Evolutionary conservation across 2,329 filamentous ascomycete genomes (phyloP).

Genomic region (Diplocarpon mali): DNA sequence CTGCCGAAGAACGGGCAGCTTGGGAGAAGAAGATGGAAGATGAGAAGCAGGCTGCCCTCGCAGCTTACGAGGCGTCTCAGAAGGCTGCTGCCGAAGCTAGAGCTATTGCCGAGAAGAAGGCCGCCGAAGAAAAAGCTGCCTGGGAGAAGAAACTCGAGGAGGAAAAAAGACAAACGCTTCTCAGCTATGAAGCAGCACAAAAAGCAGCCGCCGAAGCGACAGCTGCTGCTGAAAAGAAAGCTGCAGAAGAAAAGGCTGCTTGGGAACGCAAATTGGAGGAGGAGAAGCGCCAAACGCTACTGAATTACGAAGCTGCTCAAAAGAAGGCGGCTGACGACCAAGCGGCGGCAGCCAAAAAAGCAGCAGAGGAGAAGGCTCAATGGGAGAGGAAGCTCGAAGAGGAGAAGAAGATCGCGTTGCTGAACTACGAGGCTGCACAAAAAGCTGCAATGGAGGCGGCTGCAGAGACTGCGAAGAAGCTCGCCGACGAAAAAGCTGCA

Average conservation of each 20-base stretch:
- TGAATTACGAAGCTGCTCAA: slow-evolving; percentile 24
- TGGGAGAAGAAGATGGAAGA: slow-evolving; percentile 13
- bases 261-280: slow-evolving; percentile 27
- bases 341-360: slow-evolving; percentile 33
- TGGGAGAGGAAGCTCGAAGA: slow-evolving; percentile 17
- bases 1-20: slow-evolving; percentile 29
- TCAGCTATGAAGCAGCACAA: slow-evolving; percentile 22
- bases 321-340: slow-evolving; percentile 34
- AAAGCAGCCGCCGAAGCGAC: slow-evolving; percentile 32
- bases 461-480: slow-evolving; percentile 12
- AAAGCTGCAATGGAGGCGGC: slow-evolving; percentile 12
- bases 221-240: slow-evolving; percentile 36
- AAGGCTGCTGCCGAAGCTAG: slow-evolving; percentile 21
- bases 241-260: slow-evolving; percentile 32
- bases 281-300: slow-evolving; percentile 29
- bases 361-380: slow-evolving; percentile 23
- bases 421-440: slow-evolving; percentile 14
- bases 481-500: slow-evolving; percentile 16
- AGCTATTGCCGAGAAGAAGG: slow-evolving; percentile 6
- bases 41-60: slow-evolving; percentile 14
- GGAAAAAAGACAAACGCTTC: slow-evolving; percentile 15
- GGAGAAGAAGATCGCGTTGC: slow-evolving; percentile 15
- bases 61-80: slow-evolving; percentile 9
- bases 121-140: slow-evolving; percentile 8
- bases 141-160: slow-evolving; percentile 12